Percentiles rank a stretch among this genome's conserved stretches.
Conservation (phyloP, 2,329 filamentous ascomycete species). For the Colletotrichum kahawae region DNA sequence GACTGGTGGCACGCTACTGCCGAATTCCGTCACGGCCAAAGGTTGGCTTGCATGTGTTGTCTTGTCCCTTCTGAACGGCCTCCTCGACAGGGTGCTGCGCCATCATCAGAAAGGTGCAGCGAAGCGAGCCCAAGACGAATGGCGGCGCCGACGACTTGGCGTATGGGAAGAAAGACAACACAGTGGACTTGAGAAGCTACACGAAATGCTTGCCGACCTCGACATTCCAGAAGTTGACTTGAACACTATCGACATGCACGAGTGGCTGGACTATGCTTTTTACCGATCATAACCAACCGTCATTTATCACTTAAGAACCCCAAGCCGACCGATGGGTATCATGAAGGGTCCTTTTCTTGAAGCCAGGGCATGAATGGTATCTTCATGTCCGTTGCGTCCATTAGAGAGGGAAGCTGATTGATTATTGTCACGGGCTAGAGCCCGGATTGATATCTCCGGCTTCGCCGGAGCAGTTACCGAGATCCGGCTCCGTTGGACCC, state of each 20-base stretch:
- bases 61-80: background rate
- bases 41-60: constrained; percentile 5
- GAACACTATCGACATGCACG: constrained; percentile 15
- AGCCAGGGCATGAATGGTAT: background rate
- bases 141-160: background rate
- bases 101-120: background rate
- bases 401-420: background rate
- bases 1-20: background rate
- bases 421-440: no score
- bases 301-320: background rate
- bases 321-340: background rate
- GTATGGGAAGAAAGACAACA: constrained; percentile 14
- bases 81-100: background rate
- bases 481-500: no score
- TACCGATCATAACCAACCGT: background rate
- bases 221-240: constrained; percentile 10
- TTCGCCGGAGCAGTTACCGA: no score
- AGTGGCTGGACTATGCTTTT: constrained; percentile 16
- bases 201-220: background rate
- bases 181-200: constrained; percentile 10
- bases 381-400: background rate
- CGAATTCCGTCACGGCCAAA: background rate
- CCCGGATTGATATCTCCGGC: no score
- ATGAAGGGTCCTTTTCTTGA: background rate
- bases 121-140: background rate